Evolutionary conservation across 192 early-diverging fungal species (phyloP).

Genomic region (Dispira simplex): DNA sequence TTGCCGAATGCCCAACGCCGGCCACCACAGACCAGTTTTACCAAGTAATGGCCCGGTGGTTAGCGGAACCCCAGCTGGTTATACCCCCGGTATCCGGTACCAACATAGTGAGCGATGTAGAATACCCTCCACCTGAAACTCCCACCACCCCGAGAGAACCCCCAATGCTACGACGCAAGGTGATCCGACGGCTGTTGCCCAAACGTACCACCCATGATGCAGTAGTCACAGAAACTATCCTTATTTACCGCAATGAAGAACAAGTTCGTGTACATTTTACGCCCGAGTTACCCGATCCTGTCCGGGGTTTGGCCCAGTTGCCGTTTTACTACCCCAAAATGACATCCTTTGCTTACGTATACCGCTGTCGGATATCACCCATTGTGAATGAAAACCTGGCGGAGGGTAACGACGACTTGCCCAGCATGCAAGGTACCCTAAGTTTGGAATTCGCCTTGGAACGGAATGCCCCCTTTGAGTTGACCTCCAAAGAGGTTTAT

Average conservation of each 20-base stretch:
- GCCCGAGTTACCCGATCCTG: neutral
- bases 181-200: constrained; percentile 19
- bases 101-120: constrained; percentile 22
- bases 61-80: constrained; percentile 32
- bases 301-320: constrained; percentile 12
- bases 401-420: neutral
- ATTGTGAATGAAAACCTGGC: constrained; percentile 13
- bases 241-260: constrained; percentile 10
- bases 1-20: neutral
- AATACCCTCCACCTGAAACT: too few relatives aligned
- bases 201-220: constrained; percentile 26
- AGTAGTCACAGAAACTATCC: constrained; percentile 19
- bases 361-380: neutral
- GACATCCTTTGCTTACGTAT: neutral
- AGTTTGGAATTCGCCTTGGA: constrained; percentile 17
- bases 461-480: constrained; percentile 6
- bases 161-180: constrained; percentile 7
- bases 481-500: constrained; percentile 33
- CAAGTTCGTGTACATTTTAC: constrained; percentile 6
- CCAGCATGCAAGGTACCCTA: constrained; percentile 6
- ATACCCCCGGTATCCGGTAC: constrained; percentile 44
- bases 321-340: constrained; percentile 31
- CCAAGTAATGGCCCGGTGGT: constrained; percentile 31
- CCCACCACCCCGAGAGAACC: neutral
- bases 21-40: neutral